Evolutionary conservation across 2,329 filamentous ascomycete species (phyloP).

Genomic region (Incumbomyces lentus): DNA sequence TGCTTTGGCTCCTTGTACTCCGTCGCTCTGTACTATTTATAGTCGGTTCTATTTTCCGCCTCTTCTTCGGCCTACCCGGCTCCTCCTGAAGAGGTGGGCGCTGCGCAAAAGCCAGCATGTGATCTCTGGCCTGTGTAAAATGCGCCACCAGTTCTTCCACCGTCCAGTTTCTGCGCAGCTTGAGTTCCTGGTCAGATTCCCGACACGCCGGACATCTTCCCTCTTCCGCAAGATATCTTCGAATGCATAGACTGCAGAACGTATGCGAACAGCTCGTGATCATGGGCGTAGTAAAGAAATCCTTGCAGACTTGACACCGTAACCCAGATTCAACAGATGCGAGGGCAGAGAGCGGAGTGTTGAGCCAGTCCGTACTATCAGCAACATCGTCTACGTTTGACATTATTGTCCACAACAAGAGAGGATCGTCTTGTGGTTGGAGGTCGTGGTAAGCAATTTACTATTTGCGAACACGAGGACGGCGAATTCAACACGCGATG

Average conservation of each 20-base stretch:
- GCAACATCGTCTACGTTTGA: constrained; percentile 18
- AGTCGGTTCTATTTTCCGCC: constrained; percentile 13
- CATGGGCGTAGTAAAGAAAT: constrained; percentile 91
- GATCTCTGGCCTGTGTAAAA: constrained; percentile 57
- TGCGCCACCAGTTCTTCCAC: constrained; percentile 74
- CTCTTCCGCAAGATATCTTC: constrained; percentile 69
- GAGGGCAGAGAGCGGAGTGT: constrained; percentile 34
- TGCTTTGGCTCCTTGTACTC: constrained; percentile 43
- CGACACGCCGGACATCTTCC: constrained; percentile 84
- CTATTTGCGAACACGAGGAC: too few species aligned
- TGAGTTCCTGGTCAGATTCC: constrained; percentile 67
- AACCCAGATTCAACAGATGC: constrained; percentile 64
- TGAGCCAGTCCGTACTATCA: constrained; percentile 40
- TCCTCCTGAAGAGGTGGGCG: constrained; percentile 41
- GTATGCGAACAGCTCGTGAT: constrained; percentile 91
- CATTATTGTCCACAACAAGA: constrained; percentile 5
- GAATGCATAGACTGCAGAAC: constrained; percentile 93
- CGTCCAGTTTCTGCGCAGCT: constrained; percentile 72
- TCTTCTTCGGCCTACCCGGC: constrained; percentile 24
- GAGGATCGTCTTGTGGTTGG: too few species aligned
- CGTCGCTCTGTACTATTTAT: constrained; percentile 31
- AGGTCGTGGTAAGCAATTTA: too few species aligned
- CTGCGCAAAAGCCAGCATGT: constrained; percentile 54
- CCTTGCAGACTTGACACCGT: constrained; percentile 95
- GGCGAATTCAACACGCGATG: too few species aligned